These are phyloP conservation scores for Nectriaceae sp. DNA, from an alignment of 2,329 filamentous ascomycete species.

Conservation along the genomic window DNA sequence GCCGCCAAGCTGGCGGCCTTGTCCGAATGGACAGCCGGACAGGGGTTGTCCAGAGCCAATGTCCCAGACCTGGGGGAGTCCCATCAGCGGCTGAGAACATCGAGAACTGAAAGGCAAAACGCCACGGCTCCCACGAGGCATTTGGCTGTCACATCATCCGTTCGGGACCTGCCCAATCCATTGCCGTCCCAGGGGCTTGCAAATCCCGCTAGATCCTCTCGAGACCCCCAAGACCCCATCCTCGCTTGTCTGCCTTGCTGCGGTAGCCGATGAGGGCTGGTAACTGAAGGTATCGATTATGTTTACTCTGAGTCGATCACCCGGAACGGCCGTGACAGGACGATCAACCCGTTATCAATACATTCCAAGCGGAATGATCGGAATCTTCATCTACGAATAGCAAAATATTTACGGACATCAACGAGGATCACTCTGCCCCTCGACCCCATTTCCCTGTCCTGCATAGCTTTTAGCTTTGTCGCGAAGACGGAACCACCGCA, in stretches of 20 bases:
- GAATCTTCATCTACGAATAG: too few species aligned
- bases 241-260: slow-evolving; percentile 3
- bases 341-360: too few species aligned
- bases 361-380: too few species aligned
- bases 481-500: slow-evolving; percentile 4
- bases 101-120: neutral
- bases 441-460: neutral
- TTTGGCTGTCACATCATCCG: slow-evolving; percentile 12
- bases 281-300: too few species aligned
- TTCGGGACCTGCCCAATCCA: slow-evolving; percentile 7
- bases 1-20: slow-evolving; percentile 10
- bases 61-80: slow-evolving; percentile 13
- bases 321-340: too few species aligned
- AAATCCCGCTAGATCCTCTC: slow-evolving; percentile 14
- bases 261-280: neutral
- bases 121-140: slow-evolving; percentile 9
- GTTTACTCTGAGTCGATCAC: too few species aligned
- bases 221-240: neutral
- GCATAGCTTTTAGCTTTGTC: neutral
- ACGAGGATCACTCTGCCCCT: too few species aligned
- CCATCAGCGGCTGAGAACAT: neutral
- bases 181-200: slow-evolving; percentile 11
- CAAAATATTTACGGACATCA: too few species aligned
- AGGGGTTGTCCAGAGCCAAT: neutral
- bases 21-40: neutral